phyloP scores from a whole-genome alignment of 805 yeast genomes.

The Candida sanyiensis region DNA sequence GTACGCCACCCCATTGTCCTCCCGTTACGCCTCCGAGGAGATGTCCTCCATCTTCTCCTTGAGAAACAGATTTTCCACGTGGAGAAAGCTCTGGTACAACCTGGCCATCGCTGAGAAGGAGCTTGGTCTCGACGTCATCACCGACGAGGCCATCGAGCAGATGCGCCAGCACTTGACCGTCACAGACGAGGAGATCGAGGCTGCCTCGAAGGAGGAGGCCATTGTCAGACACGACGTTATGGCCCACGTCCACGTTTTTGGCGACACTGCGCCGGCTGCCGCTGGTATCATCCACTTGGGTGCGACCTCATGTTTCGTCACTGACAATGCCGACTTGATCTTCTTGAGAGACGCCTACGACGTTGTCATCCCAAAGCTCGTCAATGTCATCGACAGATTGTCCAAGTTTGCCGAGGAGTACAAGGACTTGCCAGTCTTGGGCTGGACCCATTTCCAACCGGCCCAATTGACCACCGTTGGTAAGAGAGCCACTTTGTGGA shows the following conservation, averaged over 20 bases:
- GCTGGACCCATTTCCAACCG: conserved; percentile 99
- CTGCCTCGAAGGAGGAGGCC: conserved; percentile 90
- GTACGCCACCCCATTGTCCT: conserved; percentile 88
- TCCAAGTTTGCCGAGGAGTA: conserved; percentile 81
- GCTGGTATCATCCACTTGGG: conserved; percentile 98
- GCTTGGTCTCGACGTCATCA: conserved; percentile 76
- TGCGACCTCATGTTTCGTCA: conserved; percentile 96
- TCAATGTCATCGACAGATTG: conserved; percentile 89
- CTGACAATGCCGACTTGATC: conserved; percentile 96
- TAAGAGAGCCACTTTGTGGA: conserved; percentile 95
- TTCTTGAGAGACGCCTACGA: conserved; percentile 96
- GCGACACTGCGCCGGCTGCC: conserved; percentile 88
- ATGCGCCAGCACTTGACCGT: conserved; percentile 72
- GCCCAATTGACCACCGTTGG: conserved; percentile 99
- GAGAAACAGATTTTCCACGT: conserved; percentile 92
- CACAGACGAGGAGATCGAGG: conserved; percentile 88
- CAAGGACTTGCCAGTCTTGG: conserved; percentile 94
- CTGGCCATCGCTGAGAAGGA: conserved; percentile 94
- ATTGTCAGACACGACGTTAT: conserved; percentile 98
- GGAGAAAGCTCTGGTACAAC: conserved; percentile 97
- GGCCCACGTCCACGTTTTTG: conserved; percentile 98
- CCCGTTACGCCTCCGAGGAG: conserved; percentile 96
- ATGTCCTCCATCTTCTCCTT: conserved; percentile 90
- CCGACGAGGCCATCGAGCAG: conserved; percentile 88
- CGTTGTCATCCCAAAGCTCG: conserved; percentile 86